Conservation (phyloP, 2,329 filamentous ascomycete species). For the Sporothrix humicola region DNA sequence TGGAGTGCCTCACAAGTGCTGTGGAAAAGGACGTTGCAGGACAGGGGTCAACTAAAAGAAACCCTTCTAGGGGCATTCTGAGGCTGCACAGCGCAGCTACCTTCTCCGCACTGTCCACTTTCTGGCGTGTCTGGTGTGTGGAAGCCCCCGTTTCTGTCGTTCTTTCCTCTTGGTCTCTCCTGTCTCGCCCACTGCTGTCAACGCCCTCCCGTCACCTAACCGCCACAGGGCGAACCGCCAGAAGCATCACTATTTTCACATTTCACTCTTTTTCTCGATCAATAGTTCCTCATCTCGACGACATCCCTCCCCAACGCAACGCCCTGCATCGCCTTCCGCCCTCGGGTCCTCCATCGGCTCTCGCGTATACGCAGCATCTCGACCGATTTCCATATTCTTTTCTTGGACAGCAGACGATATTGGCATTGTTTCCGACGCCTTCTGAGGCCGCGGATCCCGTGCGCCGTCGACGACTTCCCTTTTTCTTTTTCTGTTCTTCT, state of each 20-base stretch:
- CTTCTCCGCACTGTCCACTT: neutral
- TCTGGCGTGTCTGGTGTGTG: too few relatives aligned
- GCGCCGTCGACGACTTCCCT: slow-evolving; percentile 30
- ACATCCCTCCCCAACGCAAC: neutral
- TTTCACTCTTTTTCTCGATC: neutral
- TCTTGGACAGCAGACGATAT: slow-evolving; percentile 25
- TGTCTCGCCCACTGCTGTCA: neutral
- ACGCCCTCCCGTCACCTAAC: slow-evolving; percentile 19
- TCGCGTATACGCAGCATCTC: slow-evolving; percentile 24
- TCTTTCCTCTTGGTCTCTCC: neutral
- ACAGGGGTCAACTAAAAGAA: neutral
- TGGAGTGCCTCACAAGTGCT: neutral
- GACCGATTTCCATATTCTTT: slow-evolving; percentile 21
- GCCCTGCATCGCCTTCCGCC: neutral
- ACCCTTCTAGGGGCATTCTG: too few relatives aligned
- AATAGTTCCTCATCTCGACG: slow-evolving; percentile 18
- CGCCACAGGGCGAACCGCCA: slow-evolving; percentile 6
- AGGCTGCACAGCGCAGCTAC: neutral
- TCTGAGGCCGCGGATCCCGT: slow-evolving; percentile 35
- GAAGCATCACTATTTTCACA: slow-evolving; percentile 16
- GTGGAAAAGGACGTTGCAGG: neutral
- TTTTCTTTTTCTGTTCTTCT: slow-evolving; percentile 17
- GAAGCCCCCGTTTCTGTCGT: neutral
- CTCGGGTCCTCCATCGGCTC: slow-evolving; percentile 16
- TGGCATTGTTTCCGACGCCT: slow-evolving; percentile 30